Base-by-base conservation (phyloP, 169 alveolate genomes). In the Plasmodium cynomolgi region DNA sequence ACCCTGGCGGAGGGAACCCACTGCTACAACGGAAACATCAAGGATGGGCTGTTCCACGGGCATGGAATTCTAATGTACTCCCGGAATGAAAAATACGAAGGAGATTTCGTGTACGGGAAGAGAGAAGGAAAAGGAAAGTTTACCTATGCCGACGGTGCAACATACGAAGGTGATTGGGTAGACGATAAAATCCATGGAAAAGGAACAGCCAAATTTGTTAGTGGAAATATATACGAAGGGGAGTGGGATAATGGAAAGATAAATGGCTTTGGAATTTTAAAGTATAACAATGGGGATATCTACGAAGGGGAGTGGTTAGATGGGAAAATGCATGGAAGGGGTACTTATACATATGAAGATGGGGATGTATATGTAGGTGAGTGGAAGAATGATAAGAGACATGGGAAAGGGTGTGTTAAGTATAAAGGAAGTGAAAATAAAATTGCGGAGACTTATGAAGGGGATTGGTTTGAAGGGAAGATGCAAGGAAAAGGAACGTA, bases 271-370 rank as follows among this genome's bases (percentile, higher is more conserved):
- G 99, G 99, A 47, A 97, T 95, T 75, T 95, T 98, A 95, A 97
- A 96, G 79, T 98, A 97, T 92, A 94, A 96, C 56, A 98, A 99
- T 95, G 99, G 99, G 1, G 99, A 98, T 90, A 97, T 97, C 41
- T 98, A 98, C 95, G 99, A 98, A 81, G 99, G 99, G 11, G 99
- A 98, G 71, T 99, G 99, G 99, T 95, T 81, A 11, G 99, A 98
- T 56, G 99, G 99, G n/a, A 96, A 97, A 93, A 98, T 98, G 98
- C 98, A 98, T 91, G 99, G 99, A 15, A 95, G 97, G 31, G 99
- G 99, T 2, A 97, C 98, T 39, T 98, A 98, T 96, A 94, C 96
- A 58, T 98, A 98, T 94, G 98, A 96, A 6, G 99, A 98, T 83
- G 99, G 99, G 41, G 99, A 96, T 90, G 98, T 98, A 68, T 99